Evolutionary conservation across 108 stramenopile species (phyloP), one percentile per base, ranked within the genome.

Genomic region (Nitzschia palea): DNA sequence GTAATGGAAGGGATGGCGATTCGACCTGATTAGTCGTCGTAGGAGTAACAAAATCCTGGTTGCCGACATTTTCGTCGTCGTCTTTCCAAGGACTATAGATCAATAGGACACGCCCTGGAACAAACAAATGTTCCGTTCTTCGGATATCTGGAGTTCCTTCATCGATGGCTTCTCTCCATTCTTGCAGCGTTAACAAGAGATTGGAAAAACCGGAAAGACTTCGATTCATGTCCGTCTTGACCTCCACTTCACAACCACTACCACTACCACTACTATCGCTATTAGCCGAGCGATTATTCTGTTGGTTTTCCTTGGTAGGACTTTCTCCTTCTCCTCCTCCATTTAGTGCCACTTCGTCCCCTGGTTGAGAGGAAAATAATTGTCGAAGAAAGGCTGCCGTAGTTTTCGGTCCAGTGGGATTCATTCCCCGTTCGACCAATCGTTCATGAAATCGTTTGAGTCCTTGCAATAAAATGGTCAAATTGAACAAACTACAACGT

Each of bases 101-200:
- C 29, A 89, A 33, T 5, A 85, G 48, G 18, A 89, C 71, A 35
- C 68, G 62, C 0, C 88, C 88, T 0, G 85, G 78, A 63, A 83
- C 81, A 56, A 79, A 86, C 44, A 89, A 61, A 68, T 89, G 86
- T 36, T 79, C 80, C 0, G 80, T 73, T 32, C 79, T 77, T 22
- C 82, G 79, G 2, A 89, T 26, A 10, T 62, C 77, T 17, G 83
- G 65, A 6, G 9, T 32, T 8, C 28, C 80, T 34, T 79, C 76
- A 15, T 77, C 50, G 45, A 75, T 65, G 5, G 78, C 44, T 17
- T 65, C 45, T 23, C 51, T 52, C 59, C 84, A 44, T 48, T 89
- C 83, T 26, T 50, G 18, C 4, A 54, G 53, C 17, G 76, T 67
- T 42, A 86, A 65, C 0, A 89, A 44, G 26, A 20, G 47, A 18